Percentiles rank a stretch among this genome's conserved stretches.
Evolutionary conservation across 1,139 yeast genomes (phyloP).

Genomic region (Insectozyma bohioensis): DNA sequence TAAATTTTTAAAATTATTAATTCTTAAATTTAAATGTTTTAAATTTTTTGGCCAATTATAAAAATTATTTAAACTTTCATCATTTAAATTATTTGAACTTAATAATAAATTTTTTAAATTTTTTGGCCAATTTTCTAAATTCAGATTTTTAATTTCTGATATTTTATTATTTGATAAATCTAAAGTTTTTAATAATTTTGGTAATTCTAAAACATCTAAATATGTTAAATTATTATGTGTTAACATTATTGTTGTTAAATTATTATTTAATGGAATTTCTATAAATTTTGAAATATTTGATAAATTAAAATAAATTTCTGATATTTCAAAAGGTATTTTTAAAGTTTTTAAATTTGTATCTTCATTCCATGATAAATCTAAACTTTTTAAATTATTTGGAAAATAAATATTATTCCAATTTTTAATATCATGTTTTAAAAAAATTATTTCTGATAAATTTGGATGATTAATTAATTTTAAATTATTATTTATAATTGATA

Average conservation of each 20-base stretch:
- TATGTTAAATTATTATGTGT: conserved; percentile 28
- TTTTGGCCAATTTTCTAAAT: conserved; percentile 25
- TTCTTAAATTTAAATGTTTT: conserved; percentile 23
- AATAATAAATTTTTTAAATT: conserved; percentile 26
- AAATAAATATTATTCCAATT: conserved; percentile 29
- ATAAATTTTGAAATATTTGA: conserved; percentile 23
- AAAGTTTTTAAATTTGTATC: conserved; percentile 17
- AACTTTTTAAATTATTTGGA: conserved; percentile 23
- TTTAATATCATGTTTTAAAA: conserved; percentile 32
- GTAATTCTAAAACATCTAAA: conserved; percentile 25
- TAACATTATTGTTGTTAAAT: conserved; percentile 33
- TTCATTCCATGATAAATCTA: conserved; percentile 39
- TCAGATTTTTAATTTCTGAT: conserved; percentile 8
- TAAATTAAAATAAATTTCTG: conserved; percentile 32
- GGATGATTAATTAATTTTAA: conserved; percentile 13
- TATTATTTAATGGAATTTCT: conserved; percentile 19
- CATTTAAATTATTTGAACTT: conserved; percentile 23
- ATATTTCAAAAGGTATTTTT: conserved; percentile 19
- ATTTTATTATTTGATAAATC: conserved; percentile 29
- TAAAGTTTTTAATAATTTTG: conserved; percentile 26
- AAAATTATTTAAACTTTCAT: conserved; percentile 17
- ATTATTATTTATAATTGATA: conserved; percentile 8
- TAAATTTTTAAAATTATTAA: conserved; percentile 15
- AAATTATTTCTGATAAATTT: conserved; percentile 25
- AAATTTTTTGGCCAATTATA: conserved; percentile 27